Conservation (phyloP, 2,329 filamentous ascomycete genomes). For the Curvularia sp. region DNA sequence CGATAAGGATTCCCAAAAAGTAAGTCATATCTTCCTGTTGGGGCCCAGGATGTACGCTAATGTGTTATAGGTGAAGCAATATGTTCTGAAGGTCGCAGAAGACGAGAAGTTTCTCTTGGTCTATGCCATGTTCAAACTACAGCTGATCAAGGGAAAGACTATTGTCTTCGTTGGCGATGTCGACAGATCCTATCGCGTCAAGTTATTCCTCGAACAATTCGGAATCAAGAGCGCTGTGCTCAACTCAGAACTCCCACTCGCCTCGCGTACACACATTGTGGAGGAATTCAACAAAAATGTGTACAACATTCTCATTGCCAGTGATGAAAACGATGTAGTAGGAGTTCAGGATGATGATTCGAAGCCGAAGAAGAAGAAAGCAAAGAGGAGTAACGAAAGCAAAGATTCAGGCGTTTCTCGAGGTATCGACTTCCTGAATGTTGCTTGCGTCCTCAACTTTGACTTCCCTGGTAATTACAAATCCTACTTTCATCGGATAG, state of each 20-base stretch:
- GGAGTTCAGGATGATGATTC: conserved; percentile 61
- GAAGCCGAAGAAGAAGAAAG: conserved; percentile 61
- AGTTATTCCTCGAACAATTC: conserved; percentile 96
- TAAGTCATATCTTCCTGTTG: background rate
- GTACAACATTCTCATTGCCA: conserved; percentile 97
- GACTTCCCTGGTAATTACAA: conserved; percentile 87
- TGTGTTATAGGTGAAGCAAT: conserved; percentile 72
- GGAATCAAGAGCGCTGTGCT: conserved; percentile 91
- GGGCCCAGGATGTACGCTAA: background rate
- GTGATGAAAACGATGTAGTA: conserved; percentile 86
- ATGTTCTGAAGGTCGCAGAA: conserved; percentile 89
- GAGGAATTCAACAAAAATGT: conserved; percentile 97
- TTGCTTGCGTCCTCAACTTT: conserved; percentile 85
- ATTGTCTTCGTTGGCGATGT: conserved; percentile 86
- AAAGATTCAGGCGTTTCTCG: conserved; percentile 96
- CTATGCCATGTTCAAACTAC: conserved; percentile 94
- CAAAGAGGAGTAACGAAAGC: conserved; percentile 65
- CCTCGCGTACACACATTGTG: conserved; percentile 90
- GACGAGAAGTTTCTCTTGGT: conserved; percentile 95
- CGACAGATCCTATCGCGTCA: conserved; percentile 88
- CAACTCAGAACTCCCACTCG: conserved; percentile 93
- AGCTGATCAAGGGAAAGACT: conserved; percentile 91
- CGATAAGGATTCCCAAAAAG: conserved; percentile 74
- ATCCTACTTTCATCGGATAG: conserved; percentile 97
- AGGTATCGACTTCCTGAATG: conserved; percentile 96